Evolutionary conservation across 2,329 filamentous ascomycete species (phyloP), one percentile per base, ranked within the genome.

Genomic region (Camptophora hylomeconis): DNA sequence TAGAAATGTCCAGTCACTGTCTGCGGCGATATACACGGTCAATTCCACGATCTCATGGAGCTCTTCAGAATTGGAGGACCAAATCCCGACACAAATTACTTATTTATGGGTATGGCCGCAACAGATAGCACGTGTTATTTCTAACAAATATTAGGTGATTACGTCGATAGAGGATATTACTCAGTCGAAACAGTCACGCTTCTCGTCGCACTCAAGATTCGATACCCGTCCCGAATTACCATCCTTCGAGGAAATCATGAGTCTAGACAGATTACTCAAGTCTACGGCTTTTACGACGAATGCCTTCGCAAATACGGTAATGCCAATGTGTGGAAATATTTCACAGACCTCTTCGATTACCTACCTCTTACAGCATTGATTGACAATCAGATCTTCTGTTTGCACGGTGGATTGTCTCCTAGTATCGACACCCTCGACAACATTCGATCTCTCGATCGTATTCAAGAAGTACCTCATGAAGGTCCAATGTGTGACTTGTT

Each of bases 201-300:
- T 34, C 77, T 98, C 47, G 84, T 95, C 48, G 84, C 82, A 41
- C 76, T 95, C 54, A 98, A 95, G 69, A 93, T 95, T 54, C 79
- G 89, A 65, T 94, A 95, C 61, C 89, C 89, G 38, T 77, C 87
- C 58, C 82, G 89, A 60, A 95, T 98, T 61, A 95, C 89, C 47
- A 92, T 98, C 54, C 80, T 98, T 45, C 86, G 89, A 53, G 89
- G 89, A 52, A 98, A 98, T 62, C 89, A 98, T 70, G 89, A 98
- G 63, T 94, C 86, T 41, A 79, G 89, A 48, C 89, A 98, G 61
- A 98, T 98, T 57, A 98, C 89, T 24, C 87, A 95, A 58, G 89
- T 98, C 35, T 98, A 98, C 56, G 89, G 89, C 39, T 98, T 98
- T 65, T 98, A 98, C 65, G 89, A 95, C 56, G 89, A 98, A 58